Conservation (phyloP, 2,329 filamentous ascomycete genomes). For the Alternaria brassicae region DNA sequence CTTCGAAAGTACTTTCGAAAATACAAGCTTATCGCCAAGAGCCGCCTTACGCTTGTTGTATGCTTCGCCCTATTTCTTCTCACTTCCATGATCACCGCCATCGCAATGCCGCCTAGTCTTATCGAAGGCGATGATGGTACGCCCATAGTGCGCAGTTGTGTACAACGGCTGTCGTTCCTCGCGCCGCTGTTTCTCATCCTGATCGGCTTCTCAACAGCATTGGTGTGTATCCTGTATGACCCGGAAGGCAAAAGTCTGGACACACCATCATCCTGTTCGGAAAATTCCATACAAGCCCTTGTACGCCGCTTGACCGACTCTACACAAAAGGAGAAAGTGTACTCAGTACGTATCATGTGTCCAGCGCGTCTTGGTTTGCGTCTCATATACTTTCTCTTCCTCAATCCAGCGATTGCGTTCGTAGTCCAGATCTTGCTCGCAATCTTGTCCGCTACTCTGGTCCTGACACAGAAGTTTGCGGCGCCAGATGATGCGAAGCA, state of each 20-base stretch:
- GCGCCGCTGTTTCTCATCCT: constrained; percentile 39
- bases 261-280: constrained; percentile 12
- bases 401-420: constrained; percentile 39
- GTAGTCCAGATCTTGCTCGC: constrained; percentile 37
- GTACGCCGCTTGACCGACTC: constrained; percentile 18
- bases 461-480: constrained; percentile 40
- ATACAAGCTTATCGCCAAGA: constrained; percentile 39
- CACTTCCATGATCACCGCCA: constrained; percentile 37
- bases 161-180: constrained; percentile 31
- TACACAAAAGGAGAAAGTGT: background rate
- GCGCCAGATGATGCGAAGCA: constrained; percentile 21
- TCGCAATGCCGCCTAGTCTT: constrained; percentile 24
- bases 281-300: background rate
- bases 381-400: constrained; percentile 33
- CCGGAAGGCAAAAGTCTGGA: constrained; percentile 15
- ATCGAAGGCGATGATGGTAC: constrained; percentile 4
- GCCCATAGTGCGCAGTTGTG: constrained; percentile 18
- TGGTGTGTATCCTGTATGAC: constrained; percentile 37
- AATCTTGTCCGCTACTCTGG: constrained; percentile 30
- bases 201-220: constrained; percentile 38
- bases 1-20: constrained; percentile 41
- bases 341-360: background rate
- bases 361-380: constrained; percentile 23
- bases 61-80: constrained; percentile 39
- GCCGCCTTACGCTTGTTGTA: constrained; percentile 37